A percentile compares a stretch with the other conserved stretches of the same genome.
phyloP scores from a whole-genome alignment of 805 yeast species.

The Lipomyces japonicus region DNA sequence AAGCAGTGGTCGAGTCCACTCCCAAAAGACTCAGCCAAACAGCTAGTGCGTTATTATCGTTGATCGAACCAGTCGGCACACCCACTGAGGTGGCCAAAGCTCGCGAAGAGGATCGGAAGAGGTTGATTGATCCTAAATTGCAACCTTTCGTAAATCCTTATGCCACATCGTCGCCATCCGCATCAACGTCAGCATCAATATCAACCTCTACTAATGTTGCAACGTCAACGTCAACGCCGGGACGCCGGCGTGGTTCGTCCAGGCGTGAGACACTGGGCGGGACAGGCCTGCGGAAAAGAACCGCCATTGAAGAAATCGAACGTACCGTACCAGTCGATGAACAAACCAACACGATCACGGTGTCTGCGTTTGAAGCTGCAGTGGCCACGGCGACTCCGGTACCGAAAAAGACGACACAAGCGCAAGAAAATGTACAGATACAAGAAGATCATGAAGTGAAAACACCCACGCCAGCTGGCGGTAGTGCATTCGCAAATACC shows the following conservation, averaged over 20 bases:
- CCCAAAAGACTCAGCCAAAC: slow-evolving; percentile 42
- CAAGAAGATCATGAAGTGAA: background rate
- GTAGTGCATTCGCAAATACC: background rate
- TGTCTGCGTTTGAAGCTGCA: slow-evolving; percentile 11
- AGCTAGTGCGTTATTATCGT: slow-evolving; percentile 49
- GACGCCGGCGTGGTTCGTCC: slow-evolving; percentile 4
- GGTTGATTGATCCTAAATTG: slow-evolving; percentile 29
- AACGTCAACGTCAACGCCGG: slow-evolving; percentile 2
- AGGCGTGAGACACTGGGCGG: slow-evolving; percentile 14
- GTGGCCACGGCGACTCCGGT: slow-evolving; percentile 22
- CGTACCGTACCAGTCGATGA: slow-evolving; percentile 21
- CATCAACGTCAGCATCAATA: background rate
- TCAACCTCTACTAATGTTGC: background rate
- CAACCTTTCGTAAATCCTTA: slow-evolving; percentile 45
- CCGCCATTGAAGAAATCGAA: slow-evolving; percentile 18
- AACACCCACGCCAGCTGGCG: background rate
- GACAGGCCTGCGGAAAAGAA: background rate
- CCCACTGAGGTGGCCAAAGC: slow-evolving; percentile 29
- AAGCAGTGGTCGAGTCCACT: background rate
- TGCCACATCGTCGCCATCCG: slow-evolving; percentile 31
- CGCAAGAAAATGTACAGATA: background rate
- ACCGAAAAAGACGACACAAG: background rate
- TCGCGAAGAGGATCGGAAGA: slow-evolving; percentile 16
- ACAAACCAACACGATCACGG: background rate
- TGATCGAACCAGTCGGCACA: slow-evolving; percentile 38